These are phyloP conservation scores for Citrus australasica DNA, from an alignment of 345 rosid species.

Conservation along the genomic window DNA sequence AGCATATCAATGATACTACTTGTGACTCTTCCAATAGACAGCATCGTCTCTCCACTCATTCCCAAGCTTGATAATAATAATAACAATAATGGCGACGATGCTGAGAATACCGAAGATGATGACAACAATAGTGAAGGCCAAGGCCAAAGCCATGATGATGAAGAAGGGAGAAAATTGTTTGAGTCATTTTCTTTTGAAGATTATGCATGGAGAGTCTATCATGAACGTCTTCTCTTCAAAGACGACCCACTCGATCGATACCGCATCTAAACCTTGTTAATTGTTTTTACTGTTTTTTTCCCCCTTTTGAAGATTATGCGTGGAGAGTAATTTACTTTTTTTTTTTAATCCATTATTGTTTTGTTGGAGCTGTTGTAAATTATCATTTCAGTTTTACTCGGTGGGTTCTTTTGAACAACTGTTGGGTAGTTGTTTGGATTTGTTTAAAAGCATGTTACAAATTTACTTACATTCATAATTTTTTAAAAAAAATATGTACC, in stretches of 20 bases:
- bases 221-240: slow-evolving; percentile 53
- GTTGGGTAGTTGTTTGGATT: too few species aligned
- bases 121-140: not conserved
- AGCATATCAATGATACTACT: slow-evolving; percentile 54
- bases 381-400: too few species aligned
- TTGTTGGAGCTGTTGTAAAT: too few species aligned
- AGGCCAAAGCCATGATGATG: not conserved
- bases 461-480: too few species aligned
- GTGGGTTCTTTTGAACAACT: too few species aligned
- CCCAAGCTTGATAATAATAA: not conserved
- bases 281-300: not conserved
- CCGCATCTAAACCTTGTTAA: slow-evolving; percentile 20
- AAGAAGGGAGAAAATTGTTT: slow-evolving; percentile 29
- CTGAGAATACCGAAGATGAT: slow-evolving; percentile 13
- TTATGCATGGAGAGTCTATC: slow-evolving; percentile 80
- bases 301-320: not conserved
- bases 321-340: not conserved
- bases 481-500: too few species aligned
- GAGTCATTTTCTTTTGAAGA: slow-evolving; percentile 63
- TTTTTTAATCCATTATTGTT: too few species aligned
- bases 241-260: slow-evolving; percentile 77
- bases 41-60: slow-evolving; percentile 48
- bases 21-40: slow-evolving; percentile 54
- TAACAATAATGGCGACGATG: not conserved
- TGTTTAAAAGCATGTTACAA: too few species aligned